Conservation (phyloP, 768 basidiomycete genomes). For the Panellus pusillus region DNA sequence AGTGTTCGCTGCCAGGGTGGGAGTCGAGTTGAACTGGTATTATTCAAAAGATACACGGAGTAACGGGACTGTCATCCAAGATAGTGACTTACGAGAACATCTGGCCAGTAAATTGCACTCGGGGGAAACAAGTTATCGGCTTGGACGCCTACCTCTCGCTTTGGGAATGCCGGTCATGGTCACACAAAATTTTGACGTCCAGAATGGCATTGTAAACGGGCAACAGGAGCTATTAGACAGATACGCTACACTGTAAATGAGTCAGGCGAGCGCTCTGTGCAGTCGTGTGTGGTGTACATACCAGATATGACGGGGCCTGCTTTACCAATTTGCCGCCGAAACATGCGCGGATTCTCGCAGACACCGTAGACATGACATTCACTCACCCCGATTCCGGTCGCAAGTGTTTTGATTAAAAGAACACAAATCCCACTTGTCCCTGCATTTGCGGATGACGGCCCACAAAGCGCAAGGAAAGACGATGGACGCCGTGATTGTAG, state of each 20-base stretch:
- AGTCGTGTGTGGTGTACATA: slow-evolving; percentile 2
- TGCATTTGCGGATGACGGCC: slow-evolving; percentile 3
- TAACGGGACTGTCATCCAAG: slow-evolving; percentile 20
- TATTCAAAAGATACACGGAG: slow-evolving; percentile 26
- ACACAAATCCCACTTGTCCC: background rate
- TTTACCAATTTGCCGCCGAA: slow-evolving; percentile 1
- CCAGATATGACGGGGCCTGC: slow-evolving; percentile 2
- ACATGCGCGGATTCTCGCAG: background rate
- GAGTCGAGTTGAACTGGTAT: slow-evolving; percentile 28
- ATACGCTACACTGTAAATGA: background rate
- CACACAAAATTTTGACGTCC: slow-evolving; percentile 37
- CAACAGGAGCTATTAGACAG: slow-evolving; percentile 2
- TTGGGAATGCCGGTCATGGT: slow-evolving; percentile 43
- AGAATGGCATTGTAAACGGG: slow-evolving; percentile 24
- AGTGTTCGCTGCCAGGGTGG: slow-evolving; percentile 26
- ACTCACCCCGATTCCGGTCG: background rate
- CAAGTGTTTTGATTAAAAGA: slow-evolving; percentile 1
- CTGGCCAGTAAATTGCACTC: slow-evolving; percentile 23
- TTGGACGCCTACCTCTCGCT: slow-evolving; percentile 33
- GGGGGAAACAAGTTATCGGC: slow-evolving; percentile 28
- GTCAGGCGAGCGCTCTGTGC: background rate
- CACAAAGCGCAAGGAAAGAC: slow-evolving; percentile 9
- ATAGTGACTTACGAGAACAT: slow-evolving; percentile 11
- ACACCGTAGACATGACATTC: slow-evolving; percentile 3
- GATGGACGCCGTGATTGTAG: background rate